A percentile compares a stretch with the other conserved stretches of the same genome.
These are phyloP conservation scores for Brassica balearica DNA, from an alignment of 441 rosid genomes.

Conservation along the genomic window DNA sequence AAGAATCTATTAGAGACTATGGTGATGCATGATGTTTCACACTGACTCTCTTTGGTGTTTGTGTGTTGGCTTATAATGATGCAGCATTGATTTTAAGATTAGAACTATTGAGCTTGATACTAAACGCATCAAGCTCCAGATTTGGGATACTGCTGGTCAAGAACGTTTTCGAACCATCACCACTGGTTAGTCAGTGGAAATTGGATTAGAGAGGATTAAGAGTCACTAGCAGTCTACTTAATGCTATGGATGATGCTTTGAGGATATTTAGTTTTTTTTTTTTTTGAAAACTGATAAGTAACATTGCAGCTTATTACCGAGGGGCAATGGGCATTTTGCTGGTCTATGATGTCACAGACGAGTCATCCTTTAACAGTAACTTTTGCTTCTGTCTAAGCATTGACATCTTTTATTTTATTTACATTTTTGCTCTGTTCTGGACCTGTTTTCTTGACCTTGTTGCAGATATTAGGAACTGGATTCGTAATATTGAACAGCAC, in stretches of 20 bases:
- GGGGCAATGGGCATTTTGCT: too few relatives aligned
- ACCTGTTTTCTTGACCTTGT: constrained; percentile 3
- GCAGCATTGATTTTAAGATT: constrained; percentile 82
- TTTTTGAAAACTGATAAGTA: too few relatives aligned
- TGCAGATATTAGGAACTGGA: constrained; percentile 79
- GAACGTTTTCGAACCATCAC: constrained; percentile 80
- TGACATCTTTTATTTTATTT: background rate
- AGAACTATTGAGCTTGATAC: constrained; percentile 82
- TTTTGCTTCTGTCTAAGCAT: constrained; percentile 33
- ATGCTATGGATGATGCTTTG: background rate
- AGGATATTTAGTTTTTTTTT: too few relatives aligned
- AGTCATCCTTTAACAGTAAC: constrained; percentile 75
- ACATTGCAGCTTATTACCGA: too few relatives aligned
- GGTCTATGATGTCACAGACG: constrained; percentile 39
- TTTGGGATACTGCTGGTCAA: constrained; percentile 87
- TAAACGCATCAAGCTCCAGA: constrained; percentile 78
- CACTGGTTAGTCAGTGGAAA: constrained; percentile 50
- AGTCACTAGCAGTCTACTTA: background rate
- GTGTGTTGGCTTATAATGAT: background rate
- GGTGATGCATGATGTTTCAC: background rate
- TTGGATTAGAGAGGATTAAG: background rate
- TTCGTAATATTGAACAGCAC: constrained; percentile 78
- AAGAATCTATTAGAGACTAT: background rate
- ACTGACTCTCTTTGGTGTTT: background rate
- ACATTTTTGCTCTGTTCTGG: constrained; percentile 20